Base-by-base conservation (phyloP, 1,139 yeast genomes). In the Yamadazyma spencermartinsiae region DNA sequence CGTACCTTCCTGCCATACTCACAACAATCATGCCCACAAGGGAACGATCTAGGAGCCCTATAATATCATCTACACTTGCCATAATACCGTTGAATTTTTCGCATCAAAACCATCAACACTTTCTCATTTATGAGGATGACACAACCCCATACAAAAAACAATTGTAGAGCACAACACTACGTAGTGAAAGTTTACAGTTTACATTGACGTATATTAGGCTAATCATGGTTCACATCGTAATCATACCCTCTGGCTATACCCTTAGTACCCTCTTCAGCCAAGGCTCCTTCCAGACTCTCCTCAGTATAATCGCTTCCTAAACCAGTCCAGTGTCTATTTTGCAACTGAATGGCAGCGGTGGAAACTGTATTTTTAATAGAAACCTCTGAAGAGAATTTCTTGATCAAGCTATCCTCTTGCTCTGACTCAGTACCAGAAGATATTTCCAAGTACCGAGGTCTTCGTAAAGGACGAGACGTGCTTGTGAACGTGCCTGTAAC, bases 201-300 rank as follows among this genome's bases (percentile, higher is more conserved):
- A 16, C n/a, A 28, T n/a, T 24, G 12, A 24, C 6, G 26, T 24
- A 11, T 11, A 5, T 11, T 6, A 24, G 13, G 10, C 20, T 28
- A 28, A n/a, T 28, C 16, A 12, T 28, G 8, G 19, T 8, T 16
- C 32, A 47, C 41, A 43, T 66, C 72, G 38, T 51, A 63, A 37
- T 64, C 69, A 52, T 92, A 92, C 4, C 94, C 95, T 50, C 98
- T 72, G 1, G 98, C 98, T 41, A 90, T 78, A 27, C 98, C 98
- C 2, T 76, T 72, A 34, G 83, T 71, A 1, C 98, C 98, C 48
- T 83, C 81, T 55, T 88, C 95, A 1, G 87, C 75, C 1, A 71
- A 58, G 0, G 97, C 89, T 20, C 92, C 60, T 34, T 56, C 60
- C n/a, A n/a, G n/a, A n/a, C n/a, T n/a, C n/a, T 52, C 58, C 4